Base-by-base conservation (phyloP, 2,329 filamentous ascomycete species). In the Fusarium sp. region DNA sequence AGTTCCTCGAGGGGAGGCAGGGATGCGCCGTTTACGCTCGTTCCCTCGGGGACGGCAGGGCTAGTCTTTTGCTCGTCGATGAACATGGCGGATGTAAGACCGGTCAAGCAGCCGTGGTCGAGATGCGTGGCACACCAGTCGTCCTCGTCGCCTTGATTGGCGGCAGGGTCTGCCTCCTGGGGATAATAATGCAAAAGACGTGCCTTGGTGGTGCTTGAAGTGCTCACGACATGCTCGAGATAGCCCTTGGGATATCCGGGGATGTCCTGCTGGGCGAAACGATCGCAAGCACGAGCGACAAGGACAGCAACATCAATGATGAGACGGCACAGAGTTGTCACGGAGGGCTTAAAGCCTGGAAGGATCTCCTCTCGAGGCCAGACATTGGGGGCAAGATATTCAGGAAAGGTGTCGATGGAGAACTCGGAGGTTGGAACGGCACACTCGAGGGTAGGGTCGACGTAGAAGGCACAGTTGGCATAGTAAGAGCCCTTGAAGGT, bases 81-180 rank as follows among this genome's bases (percentile, higher is more conserved):
- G 82, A 97, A 98, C 95, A 98, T 98, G 75, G 96, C 95, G 3
- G 93, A 96, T 0, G 96, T 99, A 36, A 99, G 87, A 16, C 95
- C 96, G 0, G 96, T 99, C 35, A 99, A 87, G 80, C 96, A 98
- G 49, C 96, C 95, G 78, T 98, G 95, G 82, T 98, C 96, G 65
- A 96, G 86, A 81, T 96, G 93, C 2, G 93, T 94, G 5, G 95
- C 94, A 82, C 96, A 99, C 96, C 96, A 99, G 83, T 97, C 94
- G 81, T 98, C 95, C 69, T 94, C 92, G 62, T 85, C 85, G 36
- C 81, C 82, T 44, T 82, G 81, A 10, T 81, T 79, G 16, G 78
- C 83, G 40, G 80, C 80, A 42, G 72, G 82, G 72, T 70, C 82
- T 11, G 81, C 79, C 24, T 83, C 84, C 79, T 87, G 87, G 2